Evolutionary conservation across 192 early-diverging fungal genomes (phyloP).

Genomic region (Nowakowskiella sp.): DNA sequence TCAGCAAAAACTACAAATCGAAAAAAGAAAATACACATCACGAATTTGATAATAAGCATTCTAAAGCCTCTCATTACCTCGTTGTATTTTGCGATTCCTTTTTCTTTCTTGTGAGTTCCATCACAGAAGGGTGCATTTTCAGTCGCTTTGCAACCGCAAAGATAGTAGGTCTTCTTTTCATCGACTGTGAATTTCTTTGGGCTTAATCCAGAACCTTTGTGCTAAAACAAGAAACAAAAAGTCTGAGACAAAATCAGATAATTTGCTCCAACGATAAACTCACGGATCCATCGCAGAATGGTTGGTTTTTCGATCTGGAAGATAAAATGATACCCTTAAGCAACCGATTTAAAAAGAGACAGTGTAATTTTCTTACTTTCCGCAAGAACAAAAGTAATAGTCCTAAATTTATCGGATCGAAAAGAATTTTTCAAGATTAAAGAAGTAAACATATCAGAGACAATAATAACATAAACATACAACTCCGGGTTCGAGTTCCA

Average conservation of each 20-base stretch:
- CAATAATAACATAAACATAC: background rate
- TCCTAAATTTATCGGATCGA: background rate
- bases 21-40: background rate
- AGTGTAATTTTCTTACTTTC: background rate
- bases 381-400: background rate
- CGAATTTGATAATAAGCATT: background rate
- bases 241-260: background rate
- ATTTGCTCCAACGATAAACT: conserved; percentile 4
- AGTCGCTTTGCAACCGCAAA: conserved; percentile 27
- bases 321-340: conserved; percentile 4
- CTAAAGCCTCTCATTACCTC: conserved; percentile 5
- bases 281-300: conserved; percentile 33
- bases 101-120: conserved; percentile 32
- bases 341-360: conserved; percentile 20
- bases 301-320: conserved; percentile 19
- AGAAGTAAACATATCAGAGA: no score
- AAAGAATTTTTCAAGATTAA: background rate
- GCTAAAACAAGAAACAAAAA: background rate
- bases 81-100: conserved; percentile 32
- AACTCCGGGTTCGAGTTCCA: background rate
- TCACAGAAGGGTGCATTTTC: conserved; percentile 32
- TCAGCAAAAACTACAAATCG: conserved; percentile 19
- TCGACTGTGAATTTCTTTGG: conserved; percentile 27
- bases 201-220: conserved; percentile 25
- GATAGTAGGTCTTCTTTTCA: conserved; percentile 30